Conservation (phyloP, 2,329 filamentous ascomycete species). For the Aureobasidium pullulans region DNA sequence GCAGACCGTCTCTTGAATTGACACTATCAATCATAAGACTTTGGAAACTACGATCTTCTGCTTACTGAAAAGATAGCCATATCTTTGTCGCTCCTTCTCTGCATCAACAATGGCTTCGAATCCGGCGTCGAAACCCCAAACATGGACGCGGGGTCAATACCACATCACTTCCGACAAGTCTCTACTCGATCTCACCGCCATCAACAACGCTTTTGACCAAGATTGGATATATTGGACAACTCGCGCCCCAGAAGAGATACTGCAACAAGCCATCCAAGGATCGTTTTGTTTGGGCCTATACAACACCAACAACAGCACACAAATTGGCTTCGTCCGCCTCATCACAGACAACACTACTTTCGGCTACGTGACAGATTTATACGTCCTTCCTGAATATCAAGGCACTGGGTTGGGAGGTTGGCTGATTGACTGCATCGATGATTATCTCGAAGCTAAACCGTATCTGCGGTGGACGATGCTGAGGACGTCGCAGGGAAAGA, state of each 20-base stretch:
- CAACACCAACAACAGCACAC: background rate
- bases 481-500: background rate
- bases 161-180: background rate
- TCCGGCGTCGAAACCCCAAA: background rate
- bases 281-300: background rate
- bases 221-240: conserved; percentile 7
- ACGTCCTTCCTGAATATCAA: conserved; percentile 16
- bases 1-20: too few species aligned
- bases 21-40: too few species aligned
- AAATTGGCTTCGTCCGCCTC: background rate
- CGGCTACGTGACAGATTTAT: conserved; percentile 19
- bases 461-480: conserved; percentile 26
- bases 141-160: conserved; percentile 12
- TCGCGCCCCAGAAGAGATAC: conserved; percentile 17
- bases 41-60: too few species aligned
- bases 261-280: conserved; percentile 1
- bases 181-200: background rate
- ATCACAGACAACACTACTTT: background rate
- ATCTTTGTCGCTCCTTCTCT: too few species aligned
- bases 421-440: conserved; percentile 26
- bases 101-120: too few species aligned
- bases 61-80: too few species aligned
- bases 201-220: background rate
- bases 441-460: background rate
- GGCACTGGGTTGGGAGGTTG: background rate